Evolutionary conservation across 139 green algal species (phyloP).

Genomic region (Asterochloris sp.): DNA sequence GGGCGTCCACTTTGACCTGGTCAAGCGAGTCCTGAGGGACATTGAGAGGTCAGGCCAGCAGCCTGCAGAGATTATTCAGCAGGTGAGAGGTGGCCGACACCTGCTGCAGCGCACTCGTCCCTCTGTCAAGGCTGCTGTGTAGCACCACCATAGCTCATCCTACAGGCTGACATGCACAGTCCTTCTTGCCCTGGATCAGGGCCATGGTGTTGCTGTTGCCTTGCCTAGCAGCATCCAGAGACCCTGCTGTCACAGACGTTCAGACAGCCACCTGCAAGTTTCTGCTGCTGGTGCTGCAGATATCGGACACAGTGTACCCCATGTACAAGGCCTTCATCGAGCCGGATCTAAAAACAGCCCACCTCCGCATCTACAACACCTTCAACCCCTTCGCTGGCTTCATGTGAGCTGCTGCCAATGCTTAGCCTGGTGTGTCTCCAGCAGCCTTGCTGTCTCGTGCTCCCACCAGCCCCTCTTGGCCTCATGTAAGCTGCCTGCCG

Average conservation of each 20-base stretch:
- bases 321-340: conserved; percentile 99
- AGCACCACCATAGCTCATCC: too few relatives aligned
- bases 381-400: conserved; percentile 98
- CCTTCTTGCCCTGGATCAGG: not conserved
- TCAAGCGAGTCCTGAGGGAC: conserved; percentile 96
- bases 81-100: conserved; percentile 44
- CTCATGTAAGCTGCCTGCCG: too few relatives aligned
- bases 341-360: conserved; percentile 88
- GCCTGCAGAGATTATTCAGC: conserved; percentile 93
- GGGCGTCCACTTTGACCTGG: conserved; percentile 97
- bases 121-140: too few relatives aligned
- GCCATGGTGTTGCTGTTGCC: not conserved
- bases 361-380: conserved; percentile 91
- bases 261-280: too few relatives aligned
- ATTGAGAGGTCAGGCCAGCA: conserved; percentile 87
- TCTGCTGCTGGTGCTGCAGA: conserved; percentile 30
- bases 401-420: conserved; percentile 38
- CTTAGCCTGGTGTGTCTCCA: too few relatives aligned
- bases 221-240: too few relatives aligned
- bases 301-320: conserved; percentile 90
- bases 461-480: too few relatives aligned
- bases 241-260: too few relatives aligned
- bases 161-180: not conserved
- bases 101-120: not conserved
- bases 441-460: too few relatives aligned